Conservation (phyloP, 768 basidiomycete genomes). For the Sporobolomyces pararoseus region DNA sequence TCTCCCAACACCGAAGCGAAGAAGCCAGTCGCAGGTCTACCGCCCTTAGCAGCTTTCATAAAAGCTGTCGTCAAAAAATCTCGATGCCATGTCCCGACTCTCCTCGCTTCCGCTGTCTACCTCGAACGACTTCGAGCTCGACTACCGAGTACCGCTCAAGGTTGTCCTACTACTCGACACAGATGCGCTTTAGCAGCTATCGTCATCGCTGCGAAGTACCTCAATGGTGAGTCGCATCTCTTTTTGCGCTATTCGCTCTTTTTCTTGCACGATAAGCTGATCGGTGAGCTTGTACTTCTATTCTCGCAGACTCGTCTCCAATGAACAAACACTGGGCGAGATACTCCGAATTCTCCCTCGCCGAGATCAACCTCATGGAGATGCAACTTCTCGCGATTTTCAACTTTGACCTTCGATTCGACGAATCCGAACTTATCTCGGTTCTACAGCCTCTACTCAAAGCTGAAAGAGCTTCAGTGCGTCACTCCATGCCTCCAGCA, state of each 20-base stretch:
- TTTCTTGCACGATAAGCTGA: too few species aligned
- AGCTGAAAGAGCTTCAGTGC: neutral
- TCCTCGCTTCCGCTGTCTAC: constrained; percentile 83
- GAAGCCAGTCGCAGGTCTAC: constrained; percentile 48
- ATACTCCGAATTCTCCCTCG: constrained; percentile 66
- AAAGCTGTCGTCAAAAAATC: constrained; percentile 67
- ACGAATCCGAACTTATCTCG: constrained; percentile 55
- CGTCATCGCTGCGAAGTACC: constrained; percentile 91
- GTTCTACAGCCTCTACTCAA: constrained; percentile 16
- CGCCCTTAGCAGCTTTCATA: constrained; percentile 77
- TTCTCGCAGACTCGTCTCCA: constrained; percentile 54
- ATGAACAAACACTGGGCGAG: constrained; percentile 88
- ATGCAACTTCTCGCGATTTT: constrained; percentile 84
- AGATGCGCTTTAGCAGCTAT: constrained; percentile 90
- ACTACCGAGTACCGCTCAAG: constrained; percentile 75
- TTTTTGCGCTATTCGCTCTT: too few species aligned
- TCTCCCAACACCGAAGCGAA: constrained; percentile 51
- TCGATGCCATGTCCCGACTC: constrained; percentile 77
- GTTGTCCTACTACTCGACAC: constrained; percentile 64
- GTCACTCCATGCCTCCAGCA: neutral
- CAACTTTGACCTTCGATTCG: constrained; percentile 83
- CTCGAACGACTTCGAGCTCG: constrained; percentile 76
- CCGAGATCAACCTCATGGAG: constrained; percentile 84
- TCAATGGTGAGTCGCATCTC: constrained; percentile 56
- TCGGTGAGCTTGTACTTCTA: too few species aligned